Evolutionary conservation across 2,329 filamentous ascomycete genomes (phyloP).

Genomic region (Talaromyces sp.): DNA sequence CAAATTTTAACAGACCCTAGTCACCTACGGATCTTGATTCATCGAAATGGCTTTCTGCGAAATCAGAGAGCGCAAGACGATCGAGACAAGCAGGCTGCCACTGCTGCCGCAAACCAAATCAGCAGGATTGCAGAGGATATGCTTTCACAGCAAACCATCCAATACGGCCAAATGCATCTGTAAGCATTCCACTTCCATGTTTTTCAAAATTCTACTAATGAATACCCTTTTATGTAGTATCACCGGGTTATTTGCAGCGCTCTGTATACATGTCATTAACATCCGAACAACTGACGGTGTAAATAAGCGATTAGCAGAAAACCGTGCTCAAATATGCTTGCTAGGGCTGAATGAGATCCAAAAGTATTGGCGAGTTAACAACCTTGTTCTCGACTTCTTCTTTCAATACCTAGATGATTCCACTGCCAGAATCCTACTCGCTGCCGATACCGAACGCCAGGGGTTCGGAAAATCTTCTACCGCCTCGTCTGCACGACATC

Average conservation of each 20-base stretch:
- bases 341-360: neutral
- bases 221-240: neutral
- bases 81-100: neutral
- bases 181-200: neutral
- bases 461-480: neutral
- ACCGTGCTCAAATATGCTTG: neutral
- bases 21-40: neutral
- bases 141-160: neutral
- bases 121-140: neutral
- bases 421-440: neutral
- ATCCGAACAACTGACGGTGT: neutral
- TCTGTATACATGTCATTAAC: neutral
- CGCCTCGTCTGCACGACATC: neutral
- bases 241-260: neutral
- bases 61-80: neutral
- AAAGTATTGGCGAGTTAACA: conserved; percentile 1
- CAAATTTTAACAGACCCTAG: neutral
- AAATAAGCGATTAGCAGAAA: neutral
- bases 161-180: conserved; percentile 2
- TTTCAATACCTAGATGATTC: neutral
- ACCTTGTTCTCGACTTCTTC: conserved; percentile 1
- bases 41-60: neutral
- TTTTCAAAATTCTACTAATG: neutral
- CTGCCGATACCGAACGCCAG: neutral
- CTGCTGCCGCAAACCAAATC: neutral